Conservation (phyloP, 257 asterid genomes). For the Rhazya stricta region DNA sequence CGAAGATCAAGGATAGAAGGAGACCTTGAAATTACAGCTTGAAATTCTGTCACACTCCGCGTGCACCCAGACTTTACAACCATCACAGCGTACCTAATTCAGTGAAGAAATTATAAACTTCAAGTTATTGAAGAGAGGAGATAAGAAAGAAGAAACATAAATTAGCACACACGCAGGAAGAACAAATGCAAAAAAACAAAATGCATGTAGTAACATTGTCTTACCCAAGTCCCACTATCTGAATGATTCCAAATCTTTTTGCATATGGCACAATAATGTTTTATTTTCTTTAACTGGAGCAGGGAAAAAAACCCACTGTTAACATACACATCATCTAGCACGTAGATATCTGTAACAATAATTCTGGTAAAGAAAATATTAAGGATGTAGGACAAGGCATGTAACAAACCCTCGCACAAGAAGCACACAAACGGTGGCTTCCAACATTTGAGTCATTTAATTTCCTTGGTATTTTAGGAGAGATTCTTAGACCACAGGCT, state of each 20-base stretch:
- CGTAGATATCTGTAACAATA: slow-evolving; percentile 12
- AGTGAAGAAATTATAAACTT: slow-evolving; percentile 6
- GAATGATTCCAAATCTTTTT: slow-evolving; percentile 79
- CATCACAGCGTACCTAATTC: slow-evolving; percentile 79
- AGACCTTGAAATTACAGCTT: slow-evolving; percentile 53
- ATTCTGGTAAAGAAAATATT: slow-evolving; percentile 9
- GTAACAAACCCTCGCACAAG: slow-evolving; percentile 85
- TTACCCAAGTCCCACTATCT: slow-evolving; percentile 90
- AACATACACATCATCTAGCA: slow-evolving; percentile 15
- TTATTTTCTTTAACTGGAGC: slow-evolving; percentile 73
- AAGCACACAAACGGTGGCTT: slow-evolving; percentile 66
- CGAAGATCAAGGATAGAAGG: slow-evolving; percentile 14
- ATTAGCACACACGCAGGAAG: not conserved
- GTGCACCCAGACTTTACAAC: slow-evolving; percentile 97
- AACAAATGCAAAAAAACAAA: slow-evolving; percentile 3
- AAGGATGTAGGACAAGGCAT: slow-evolving; percentile 19
- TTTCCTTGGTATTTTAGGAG: slow-evolving; percentile 50
- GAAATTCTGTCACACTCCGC: slow-evolving; percentile 90
- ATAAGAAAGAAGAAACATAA: not conserved
- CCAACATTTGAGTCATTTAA: slow-evolving; percentile 40
- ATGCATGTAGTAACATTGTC: slow-evolving; percentile 22
- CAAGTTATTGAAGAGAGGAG: not conserved
- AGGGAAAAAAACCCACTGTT: slow-evolving; percentile 22
- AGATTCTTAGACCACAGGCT: slow-evolving; percentile 65
- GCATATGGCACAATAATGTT: slow-evolving; percentile 93